A percentile compares a stretch with the other conserved stretches of the same genome.
Conservation (phyloP, 495 filamentous ascomycete genomes). For the Aspergillus nanangensis region DNA sequence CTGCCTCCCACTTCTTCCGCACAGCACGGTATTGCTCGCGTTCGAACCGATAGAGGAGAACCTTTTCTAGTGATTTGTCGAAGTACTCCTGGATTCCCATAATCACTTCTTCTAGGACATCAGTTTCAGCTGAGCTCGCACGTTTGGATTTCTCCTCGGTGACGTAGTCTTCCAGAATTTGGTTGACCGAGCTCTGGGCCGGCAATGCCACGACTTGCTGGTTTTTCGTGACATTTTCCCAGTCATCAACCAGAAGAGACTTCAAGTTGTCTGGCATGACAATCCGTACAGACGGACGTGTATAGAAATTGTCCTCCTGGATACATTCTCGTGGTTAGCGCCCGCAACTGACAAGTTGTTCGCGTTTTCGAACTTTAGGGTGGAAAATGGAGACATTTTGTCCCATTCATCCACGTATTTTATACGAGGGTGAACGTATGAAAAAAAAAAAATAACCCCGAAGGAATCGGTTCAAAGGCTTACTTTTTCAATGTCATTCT, state of each 20-base stretch:
- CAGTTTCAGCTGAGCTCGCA: conserved; percentile 57
- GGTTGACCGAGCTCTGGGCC: conserved; percentile 63
- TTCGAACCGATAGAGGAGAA: conserved; percentile 90
- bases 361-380: no score
- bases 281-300: conserved; percentile 75
- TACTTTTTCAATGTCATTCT: conserved; percentile 85
- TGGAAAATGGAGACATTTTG: no score
- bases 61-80: conserved; percentile 75
- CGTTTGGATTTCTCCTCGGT: conserved; percentile 65
- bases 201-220: conserved; percentile 81
- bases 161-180: conserved; percentile 76
- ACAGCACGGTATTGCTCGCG: conserved; percentile 76
- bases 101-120: conserved; percentile 85
- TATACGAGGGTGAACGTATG: no score
- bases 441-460: no score
- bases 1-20: conserved; percentile 55
- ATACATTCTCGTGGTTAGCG: no score
- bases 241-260: conserved; percentile 90
- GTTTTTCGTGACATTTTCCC: conserved; percentile 97
- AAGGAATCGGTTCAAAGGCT: no score
- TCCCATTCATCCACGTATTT: no score
- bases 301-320: conserved; percentile 82
- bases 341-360: no score
- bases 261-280: conserved; percentile 80
- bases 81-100: conserved; percentile 87